phyloP scores from a whole-genome alignment of 352 stramenopile genomes.

The Globisporangium alternatum region DNA sequence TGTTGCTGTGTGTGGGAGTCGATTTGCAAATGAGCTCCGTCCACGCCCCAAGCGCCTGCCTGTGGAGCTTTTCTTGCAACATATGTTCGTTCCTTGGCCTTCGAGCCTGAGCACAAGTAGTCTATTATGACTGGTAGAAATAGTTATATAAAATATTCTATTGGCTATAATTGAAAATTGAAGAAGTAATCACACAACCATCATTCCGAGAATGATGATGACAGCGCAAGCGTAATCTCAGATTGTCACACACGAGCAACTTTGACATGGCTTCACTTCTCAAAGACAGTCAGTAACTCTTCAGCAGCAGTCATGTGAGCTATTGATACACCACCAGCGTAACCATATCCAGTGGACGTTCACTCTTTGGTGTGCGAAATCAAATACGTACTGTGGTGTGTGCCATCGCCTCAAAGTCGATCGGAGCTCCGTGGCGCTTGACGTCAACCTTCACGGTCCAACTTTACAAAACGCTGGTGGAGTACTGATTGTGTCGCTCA shows the following conservation, averaged over 20 bases:
- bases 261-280: not conserved
- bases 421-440: too few relatives aligned
- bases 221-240: not conserved
- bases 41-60: too few relatives aligned
- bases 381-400: too few relatives aligned
- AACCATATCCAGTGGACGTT: too few relatives aligned
- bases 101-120: not conserved
- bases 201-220: conserved; percentile 6
- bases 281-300: too few relatives aligned
- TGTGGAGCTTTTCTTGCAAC: not conserved
- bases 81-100: not conserved
- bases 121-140: not conserved
- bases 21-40: not conserved
- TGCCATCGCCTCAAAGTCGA: too few relatives aligned
- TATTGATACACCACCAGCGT: too few relatives aligned
- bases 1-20: not conserved
- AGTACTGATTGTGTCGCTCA: too few relatives aligned
- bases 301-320: too few relatives aligned
- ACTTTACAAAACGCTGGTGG: too few relatives aligned
- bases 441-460: too few relatives aligned
- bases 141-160: not conserved
- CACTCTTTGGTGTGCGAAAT: too few relatives aligned
- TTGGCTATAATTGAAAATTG: not conserved
- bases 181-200: not conserved
- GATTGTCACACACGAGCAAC: not conserved